A percentile compares a stretch with the other conserved stretches of the same genome.
phyloP scores from a whole-genome alignment of 2,329 filamentous ascomycete species.

The Talaromyces albobiverticillius region DNA sequence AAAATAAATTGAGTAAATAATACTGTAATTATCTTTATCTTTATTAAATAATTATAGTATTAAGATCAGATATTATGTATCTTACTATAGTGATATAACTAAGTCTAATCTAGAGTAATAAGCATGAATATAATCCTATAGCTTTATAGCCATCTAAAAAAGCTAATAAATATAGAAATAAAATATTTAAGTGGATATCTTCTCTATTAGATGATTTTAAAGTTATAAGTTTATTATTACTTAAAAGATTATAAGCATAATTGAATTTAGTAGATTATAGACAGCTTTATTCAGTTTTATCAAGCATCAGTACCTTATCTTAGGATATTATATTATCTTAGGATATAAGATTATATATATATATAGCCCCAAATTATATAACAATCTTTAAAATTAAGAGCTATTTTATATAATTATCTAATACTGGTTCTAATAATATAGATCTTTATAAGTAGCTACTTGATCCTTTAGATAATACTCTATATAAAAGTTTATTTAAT shows the following conservation, averaged over 20 bases:
- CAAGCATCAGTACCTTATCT: constrained; percentile 2
- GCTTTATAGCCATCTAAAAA: background rate
- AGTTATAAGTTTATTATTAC: constrained; percentile 10
- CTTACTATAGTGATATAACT: background rate
- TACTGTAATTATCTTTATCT: background rate
- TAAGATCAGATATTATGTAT: background rate
- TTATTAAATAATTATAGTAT: background rate
- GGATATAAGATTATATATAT: constrained; percentile 14
- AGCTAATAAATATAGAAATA: background rate
- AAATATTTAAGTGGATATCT: background rate
- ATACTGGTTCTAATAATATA: background rate
- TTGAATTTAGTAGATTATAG: background rate
- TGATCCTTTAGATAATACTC: background rate
- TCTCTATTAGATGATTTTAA: background rate
- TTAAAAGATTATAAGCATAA: constrained; percentile 15
- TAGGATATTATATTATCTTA: too few species aligned
- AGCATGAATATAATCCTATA: background rate
- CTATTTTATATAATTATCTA: constrained; percentile 15
- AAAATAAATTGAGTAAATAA: background rate
- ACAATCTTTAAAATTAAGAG: constrained; percentile 13
- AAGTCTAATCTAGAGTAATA: background rate
- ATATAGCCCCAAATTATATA: constrained; percentile 13
- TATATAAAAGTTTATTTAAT: background rate
- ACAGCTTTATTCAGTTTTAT: constrained; percentile 1
- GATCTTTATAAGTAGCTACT: background rate